phyloP scores from a whole-genome alignment of 2,329 filamentous ascomycete species.

The Zarea fungicola region DNA sequence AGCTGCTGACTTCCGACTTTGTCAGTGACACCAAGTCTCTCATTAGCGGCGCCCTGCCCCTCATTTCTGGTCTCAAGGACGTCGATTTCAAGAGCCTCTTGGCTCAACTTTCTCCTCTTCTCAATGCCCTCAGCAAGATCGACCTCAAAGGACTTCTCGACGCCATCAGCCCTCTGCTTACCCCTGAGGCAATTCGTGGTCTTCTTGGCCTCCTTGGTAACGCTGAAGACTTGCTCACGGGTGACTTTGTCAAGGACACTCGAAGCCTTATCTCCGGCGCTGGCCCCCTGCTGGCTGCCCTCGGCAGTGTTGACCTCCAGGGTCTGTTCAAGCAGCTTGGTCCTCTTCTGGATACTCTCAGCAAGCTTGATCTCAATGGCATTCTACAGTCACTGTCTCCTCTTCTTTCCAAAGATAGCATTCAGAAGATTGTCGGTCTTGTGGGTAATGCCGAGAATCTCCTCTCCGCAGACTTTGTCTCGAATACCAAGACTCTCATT shows the following conservation, averaged over 20 bases:
- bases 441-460: constrained; percentile 8
- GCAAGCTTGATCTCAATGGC: constrained; percentile 29
- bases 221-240: constrained; percentile 33
- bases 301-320: constrained; percentile 33
- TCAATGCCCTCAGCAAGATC: constrained; percentile 27
- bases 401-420: constrained; percentile 34
- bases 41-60: constrained; percentile 21
- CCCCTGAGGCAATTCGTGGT: constrained; percentile 28
- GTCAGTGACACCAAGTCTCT: constrained; percentile 25
- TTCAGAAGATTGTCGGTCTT: constrained; percentile 26
- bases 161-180: constrained; percentile 29
- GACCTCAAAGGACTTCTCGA: constrained; percentile 31
- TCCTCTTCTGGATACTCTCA: constrained; percentile 31
- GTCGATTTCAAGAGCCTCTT: constrained; percentile 23
- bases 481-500: constrained; percentile 14
- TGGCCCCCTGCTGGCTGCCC: constrained; percentile 30
- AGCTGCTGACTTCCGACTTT: constrained; percentile 23
- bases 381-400: constrained; percentile 32
- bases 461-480: constrained; percentile 7
- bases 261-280: constrained; percentile 33
- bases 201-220: constrained; percentile 32
- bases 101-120: constrained; percentile 24
- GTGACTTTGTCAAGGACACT: constrained; percentile 36
- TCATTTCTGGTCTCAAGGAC: constrained; percentile 14
- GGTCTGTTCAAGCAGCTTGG: constrained; percentile 30